Base-by-base conservation (phyloP, 768 basidiomycete genomes). In the Pleurotus giganteus region DNA sequence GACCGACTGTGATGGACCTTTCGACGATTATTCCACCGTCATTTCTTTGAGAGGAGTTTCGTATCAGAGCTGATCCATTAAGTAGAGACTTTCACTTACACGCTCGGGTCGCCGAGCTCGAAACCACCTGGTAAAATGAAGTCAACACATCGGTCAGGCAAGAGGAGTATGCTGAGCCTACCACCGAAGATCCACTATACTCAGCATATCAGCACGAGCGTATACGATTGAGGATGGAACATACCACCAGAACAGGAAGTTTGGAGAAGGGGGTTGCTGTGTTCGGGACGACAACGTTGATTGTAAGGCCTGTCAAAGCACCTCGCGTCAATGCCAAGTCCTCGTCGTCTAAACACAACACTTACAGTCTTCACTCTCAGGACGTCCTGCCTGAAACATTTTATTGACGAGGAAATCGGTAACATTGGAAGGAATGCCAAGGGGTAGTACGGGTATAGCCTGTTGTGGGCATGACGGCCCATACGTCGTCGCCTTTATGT, bases 181-280 rank as follows among this genome's bases (percentile, higher is more conserved):
- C 77, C 80, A 58, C 79, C 79, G 54, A 70, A 79, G 7, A 82
- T 80, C 80, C 79, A 82, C 79, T 80, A 47, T 39, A 47, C 29
- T 24, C 1, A 37, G 17, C 32, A 5, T 17, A 4, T 53, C 39
- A 45, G 3, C 51, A 19, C 42, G n/a, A 13, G 12, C 23, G 32
- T 34, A 29, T 24, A 26, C 27, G 12, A n/a, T 26, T 34, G 9
- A 45, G 17, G 12, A 28, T 5, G 31, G 8, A 12, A 71, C 80
- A 44, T 64, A 83, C 82, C 27, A 75, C 79, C 12, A 81, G 66
- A 3, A 85, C 80, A 1, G 84, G 83, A 2, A 84, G 66, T 45
- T 78, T 78, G 6, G 74, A 75, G 0, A 60, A 60, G 1, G 75
- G 52, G 0, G 71, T 74, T 1, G 77, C 71, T 32, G 58, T 64